Evolutionary conservation across 176 grass and related monocot genomes (phyloP).

Genomic region (Juncus effusus): DNA sequence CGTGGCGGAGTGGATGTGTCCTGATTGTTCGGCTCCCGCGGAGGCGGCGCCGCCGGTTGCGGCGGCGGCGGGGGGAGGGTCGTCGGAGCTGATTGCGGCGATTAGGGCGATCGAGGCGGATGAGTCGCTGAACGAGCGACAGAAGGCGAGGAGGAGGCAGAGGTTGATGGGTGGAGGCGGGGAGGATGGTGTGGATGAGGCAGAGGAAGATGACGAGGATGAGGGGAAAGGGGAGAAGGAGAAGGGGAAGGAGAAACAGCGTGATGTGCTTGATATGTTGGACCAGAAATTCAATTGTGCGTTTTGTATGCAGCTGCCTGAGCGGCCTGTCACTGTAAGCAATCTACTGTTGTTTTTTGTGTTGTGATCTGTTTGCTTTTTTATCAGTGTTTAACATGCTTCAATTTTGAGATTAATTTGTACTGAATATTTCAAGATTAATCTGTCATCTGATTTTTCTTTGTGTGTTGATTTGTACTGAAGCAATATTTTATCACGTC

Average conservation of each 20-base stretch:
- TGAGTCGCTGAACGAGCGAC: slow-evolving; percentile 43
- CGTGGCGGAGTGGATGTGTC: slow-evolving; percentile 61
- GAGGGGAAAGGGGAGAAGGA: slow-evolving; percentile 3
- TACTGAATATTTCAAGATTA: slow-evolving; percentile 2
- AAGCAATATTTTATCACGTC: neutral
- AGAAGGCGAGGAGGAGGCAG: slow-evolving; percentile 76
- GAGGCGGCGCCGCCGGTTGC: neutral
- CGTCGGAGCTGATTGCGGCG: slow-evolving; percentile 44
- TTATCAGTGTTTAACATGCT: neutral
- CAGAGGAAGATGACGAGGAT: neutral
- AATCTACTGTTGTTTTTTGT: neutral
- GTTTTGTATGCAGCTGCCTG: slow-evolving; percentile 90
- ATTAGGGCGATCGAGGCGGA: slow-evolving; percentile 74
- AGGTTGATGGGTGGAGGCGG: slow-evolving; percentile 43
- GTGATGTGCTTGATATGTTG: slow-evolving; percentile 36
- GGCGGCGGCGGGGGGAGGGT: slow-evolving; percentile 1
- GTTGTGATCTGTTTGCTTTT: neutral
- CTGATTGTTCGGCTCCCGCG: slow-evolving; percentile 50
- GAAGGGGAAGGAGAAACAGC: slow-evolving; percentile 15
- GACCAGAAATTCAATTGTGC: slow-evolving; percentile 65
- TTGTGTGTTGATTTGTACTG: neutral
- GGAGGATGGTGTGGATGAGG: neutral
- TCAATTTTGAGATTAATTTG: slow-evolving; percentile 11
- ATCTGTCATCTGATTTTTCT: neutral
- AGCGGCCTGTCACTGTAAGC: slow-evolving; percentile 82